Evolutionary conservation across 1,284 basidiomycete genomes (phyloP), one percentile per base, ranked within the genome.

Genomic region (Moesziomyces sp.): DNA sequence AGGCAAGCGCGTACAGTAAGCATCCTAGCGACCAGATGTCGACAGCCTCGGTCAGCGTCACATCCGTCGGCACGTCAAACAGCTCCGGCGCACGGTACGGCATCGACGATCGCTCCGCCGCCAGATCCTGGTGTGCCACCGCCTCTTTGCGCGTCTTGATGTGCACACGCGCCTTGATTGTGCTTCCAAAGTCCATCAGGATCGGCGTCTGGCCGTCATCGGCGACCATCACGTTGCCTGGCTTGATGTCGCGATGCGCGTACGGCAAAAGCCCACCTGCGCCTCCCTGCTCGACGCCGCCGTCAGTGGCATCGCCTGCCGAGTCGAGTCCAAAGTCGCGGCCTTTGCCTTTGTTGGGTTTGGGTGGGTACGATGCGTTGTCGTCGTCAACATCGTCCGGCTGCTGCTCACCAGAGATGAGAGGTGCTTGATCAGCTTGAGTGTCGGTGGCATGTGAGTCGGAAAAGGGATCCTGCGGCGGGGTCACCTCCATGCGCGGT

Each of bases 121-220:
- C 81, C 30, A 82, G 45, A 53, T 83, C 80, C 54, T 84, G 83
- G 43, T 84, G 79, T 30, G 81, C 78, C 8, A 84, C 59, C 0
- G 96, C 96, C 81, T 94, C 91, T 19, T 91, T 90, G 46, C 96
- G 89, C 57, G 89, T 93, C 66, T 91, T 88, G 64, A 96, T 89
- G 48, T 86, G 87, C 58, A 96, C 88, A 42, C 93, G 88, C 9
- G 94, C 94, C 78, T 90, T 91, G 79, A 90, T 87, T 6, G 91
- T 89, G 70, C 93, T 96, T 16, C 96, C 96, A 85, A 99, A 96
- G 86, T 99, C 96, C 96, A 99, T 99, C 18, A 99, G 88, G 71
- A 99, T 92, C 13, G 90, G 89, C 16, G 78, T 76, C 24, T 53
- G 62, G 6, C 92, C 93, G 63, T 97, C 93, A 79, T 97, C 94